Evolutionary conservation across 345 rosid species (phyloP), one percentile per base, ranked within the genome.

Genomic region (Brassica juncea): DNA sequence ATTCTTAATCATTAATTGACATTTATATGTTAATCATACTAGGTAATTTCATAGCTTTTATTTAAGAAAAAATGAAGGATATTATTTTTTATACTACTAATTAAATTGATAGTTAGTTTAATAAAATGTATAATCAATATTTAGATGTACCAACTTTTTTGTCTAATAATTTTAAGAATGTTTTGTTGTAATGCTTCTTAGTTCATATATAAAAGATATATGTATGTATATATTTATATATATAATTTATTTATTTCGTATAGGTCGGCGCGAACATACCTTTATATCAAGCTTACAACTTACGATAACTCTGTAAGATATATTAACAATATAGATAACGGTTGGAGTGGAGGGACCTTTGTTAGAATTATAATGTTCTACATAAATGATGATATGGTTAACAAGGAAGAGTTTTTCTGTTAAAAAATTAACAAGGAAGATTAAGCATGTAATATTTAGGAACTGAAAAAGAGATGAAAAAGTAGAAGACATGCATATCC

Each of bases 401-500:
- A 32, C 70, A 54, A 72, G 23, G 8, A 71, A 7, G 59, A 71
- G 4, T 35, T 37, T 55, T 49, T 14, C 14, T 4, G 16, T 49
- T 14, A 49, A 49, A 14, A 14, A 49, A 15, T 14, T 25, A 58
- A 34, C 71, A 54, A 66, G 60, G 14, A 71, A 4, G 59, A 78
- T n/a, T 39, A 47, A 47, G 54, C 54, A 47, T 12, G 54, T 47
- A 47, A 47, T 11, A 47, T 47, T 47, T 47, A 4, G 54, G 54
- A 47, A 4, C 39, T 10, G 49, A 42, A 42, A 42, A 42, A 42
- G 14, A 59, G 16, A 60, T 11, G 70, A 28, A 27, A 49, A 68
- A 35, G 8, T 72, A 42, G 11, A 61, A 9, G 34, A 62, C 71
- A 80, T 69, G 72, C 75, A 82, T 52, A 86, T 86, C 86, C 79